These are phyloP conservation scores for Ogataea methanolica DNA, from an alignment of 805 yeast genomes.

Conservation along the genomic window DNA sequence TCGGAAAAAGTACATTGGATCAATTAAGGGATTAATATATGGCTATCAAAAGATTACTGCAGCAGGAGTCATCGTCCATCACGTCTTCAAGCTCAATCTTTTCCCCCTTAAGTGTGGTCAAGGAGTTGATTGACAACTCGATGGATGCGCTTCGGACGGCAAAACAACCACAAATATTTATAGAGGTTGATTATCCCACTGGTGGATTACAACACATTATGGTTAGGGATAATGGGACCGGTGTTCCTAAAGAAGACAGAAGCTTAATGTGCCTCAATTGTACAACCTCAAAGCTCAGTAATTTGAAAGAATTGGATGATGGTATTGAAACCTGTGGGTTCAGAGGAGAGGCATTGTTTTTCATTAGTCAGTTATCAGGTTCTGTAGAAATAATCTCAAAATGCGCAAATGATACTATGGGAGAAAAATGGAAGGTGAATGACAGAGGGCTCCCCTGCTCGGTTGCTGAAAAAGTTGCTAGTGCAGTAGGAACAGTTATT, in stretches of 20 bases:
- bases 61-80: conserved; percentile 17
- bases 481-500: conserved; percentile 34
- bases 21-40: neutral
- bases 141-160: conserved; percentile 29
- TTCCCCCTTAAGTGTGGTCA: conserved; percentile 33
- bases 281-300: conserved; percentile 39
- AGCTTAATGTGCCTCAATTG: conserved; percentile 32
- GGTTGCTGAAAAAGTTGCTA: conserved; percentile 19
- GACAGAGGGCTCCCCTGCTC: conserved; percentile 23
- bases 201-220: conserved; percentile 29
- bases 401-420: conserved; percentile 27
- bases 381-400: conserved; percentile 29
- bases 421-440: conserved; percentile 34
- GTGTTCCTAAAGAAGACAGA: conserved; percentile 30
- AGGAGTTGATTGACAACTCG: conserved; percentile 38
- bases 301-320: conserved; percentile 25
- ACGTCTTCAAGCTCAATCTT: conserved; percentile 29
- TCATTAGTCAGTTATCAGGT: conserved; percentile 31
- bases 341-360: conserved; percentile 46
- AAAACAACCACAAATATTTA: conserved; percentile 20
- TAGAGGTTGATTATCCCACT: conserved; percentile 35
- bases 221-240: conserved; percentile 39
- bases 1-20: neutral
- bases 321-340: conserved; percentile 38
- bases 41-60: conserved; percentile 20